Percentiles rank a stretch among this genome's conserved stretches.
Conservation (phyloP, 306 rosid genomes). For the Ormosia emarginata region DNA sequence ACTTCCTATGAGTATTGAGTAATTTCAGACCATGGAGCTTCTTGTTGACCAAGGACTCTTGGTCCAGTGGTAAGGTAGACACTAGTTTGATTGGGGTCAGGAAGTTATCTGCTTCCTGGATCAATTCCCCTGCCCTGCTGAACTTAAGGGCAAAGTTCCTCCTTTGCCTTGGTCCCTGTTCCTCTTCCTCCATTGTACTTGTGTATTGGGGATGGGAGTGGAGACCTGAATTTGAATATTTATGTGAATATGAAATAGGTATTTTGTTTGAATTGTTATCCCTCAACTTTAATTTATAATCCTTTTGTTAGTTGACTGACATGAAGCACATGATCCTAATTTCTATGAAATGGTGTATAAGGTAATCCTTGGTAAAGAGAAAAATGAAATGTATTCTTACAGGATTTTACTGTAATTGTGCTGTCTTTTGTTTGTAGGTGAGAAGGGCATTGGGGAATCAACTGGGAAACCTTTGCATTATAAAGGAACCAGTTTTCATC, state of each 20-base stretch:
- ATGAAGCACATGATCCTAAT: background rate
- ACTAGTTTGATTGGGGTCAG: background rate
- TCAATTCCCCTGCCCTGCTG: background rate
- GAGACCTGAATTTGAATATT: background rate
- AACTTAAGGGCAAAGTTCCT: background rate
- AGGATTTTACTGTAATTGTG: constrained; percentile 1
- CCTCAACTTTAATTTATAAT: background rate
- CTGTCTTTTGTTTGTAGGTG: constrained; percentile 54
- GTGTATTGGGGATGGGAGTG: background rate
- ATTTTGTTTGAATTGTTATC: background rate
- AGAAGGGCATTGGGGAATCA: constrained; percentile 80
- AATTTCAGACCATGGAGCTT: background rate
- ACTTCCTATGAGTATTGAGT: background rate
- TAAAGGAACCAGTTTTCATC: constrained; percentile 82
- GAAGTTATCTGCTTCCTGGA: background rate
- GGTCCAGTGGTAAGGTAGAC: background rate
- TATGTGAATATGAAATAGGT: background rate
- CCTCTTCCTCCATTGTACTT: background rate
- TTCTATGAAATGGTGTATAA: background rate
- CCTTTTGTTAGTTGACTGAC: background rate
- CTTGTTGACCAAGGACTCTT: background rate
- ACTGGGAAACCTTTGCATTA: constrained; percentile 86
- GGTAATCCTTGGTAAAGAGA: background rate
- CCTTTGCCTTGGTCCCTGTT: background rate
- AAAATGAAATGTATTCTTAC: constrained; percentile 2